Evolutionary conservation across 345 rosid genomes (phyloP).

Genomic region (Pugionium cornutum): DNA sequence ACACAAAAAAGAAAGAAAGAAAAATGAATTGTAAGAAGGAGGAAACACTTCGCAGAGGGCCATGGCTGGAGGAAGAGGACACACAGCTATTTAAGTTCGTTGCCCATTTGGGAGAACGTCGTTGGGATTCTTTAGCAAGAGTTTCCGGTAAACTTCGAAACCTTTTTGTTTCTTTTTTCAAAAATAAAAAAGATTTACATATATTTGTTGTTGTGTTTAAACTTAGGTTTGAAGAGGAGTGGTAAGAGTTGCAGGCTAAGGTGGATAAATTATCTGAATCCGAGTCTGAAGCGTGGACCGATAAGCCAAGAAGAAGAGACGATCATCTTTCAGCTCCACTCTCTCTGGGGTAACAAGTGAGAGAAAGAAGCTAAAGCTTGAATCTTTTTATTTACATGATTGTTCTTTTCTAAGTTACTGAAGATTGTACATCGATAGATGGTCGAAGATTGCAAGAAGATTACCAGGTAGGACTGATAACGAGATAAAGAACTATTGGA

Average conservation of each 20-base stretch:
- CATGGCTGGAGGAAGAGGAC: constrained; percentile 73
- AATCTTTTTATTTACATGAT: constrained; percentile 6
- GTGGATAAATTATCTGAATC: constrained; percentile 72
- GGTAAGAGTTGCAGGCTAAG: constrained; percentile 78
- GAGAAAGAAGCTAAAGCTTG: neutral
- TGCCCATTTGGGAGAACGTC: constrained; percentile 54
- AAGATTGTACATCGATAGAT: constrained; percentile 39
- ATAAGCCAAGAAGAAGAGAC: constrained; percentile 62
- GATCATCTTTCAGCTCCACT: constrained; percentile 56
- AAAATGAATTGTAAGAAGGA: constrained; percentile 39
- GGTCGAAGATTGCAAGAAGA: constrained; percentile 68
- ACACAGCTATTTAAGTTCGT: constrained; percentile 47
- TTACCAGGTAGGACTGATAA: constrained; percentile 80
- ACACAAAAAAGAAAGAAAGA: neutral
- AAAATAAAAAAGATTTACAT: constrained; percentile 6
- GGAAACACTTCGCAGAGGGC: constrained; percentile 52
- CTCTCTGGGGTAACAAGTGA: constrained; percentile 75
- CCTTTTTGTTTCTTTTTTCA: neutral
- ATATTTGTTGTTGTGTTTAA: constrained; percentile 4
- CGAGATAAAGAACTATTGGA: constrained; percentile 76
- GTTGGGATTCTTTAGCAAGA: constrained; percentile 70
- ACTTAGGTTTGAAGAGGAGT: constrained; percentile 59
- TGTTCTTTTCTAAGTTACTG: constrained; percentile 7
- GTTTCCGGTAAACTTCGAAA: constrained; percentile 46
- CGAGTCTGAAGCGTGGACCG: constrained; percentile 58